Conservation (phyloP, 2,329 filamentous ascomycete species). For the Claviceps sorghi region DNA sequence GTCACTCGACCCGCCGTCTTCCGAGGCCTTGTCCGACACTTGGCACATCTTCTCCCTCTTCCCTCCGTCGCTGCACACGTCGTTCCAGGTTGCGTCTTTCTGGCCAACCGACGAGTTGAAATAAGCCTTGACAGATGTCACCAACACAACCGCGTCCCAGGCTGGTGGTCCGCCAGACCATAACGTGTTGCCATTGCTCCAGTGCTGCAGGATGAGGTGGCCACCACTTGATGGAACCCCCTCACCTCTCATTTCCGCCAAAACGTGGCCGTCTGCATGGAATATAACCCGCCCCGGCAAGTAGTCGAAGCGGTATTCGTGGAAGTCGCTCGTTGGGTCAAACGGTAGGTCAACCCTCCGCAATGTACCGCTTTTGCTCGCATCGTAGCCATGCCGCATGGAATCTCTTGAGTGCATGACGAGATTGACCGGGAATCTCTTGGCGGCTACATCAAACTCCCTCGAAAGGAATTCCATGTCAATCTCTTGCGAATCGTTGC, state of each 20-base stretch:
- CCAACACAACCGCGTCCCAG: constrained; percentile 44
- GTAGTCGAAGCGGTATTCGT: constrained; percentile 74
- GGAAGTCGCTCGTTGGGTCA: constrained; percentile 48
- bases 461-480: constrained; percentile 66
- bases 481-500: constrained; percentile 66
- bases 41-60: constrained; percentile 10
- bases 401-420: constrained; percentile 58
- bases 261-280: constrained; percentile 47
- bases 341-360: constrained; percentile 46
- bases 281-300: constrained; percentile 47
- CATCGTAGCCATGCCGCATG: constrained; percentile 44
- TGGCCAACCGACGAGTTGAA: constrained; percentile 51
- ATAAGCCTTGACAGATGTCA: constrained; percentile 63
- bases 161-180: constrained; percentile 61
- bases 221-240: constrained; percentile 47
- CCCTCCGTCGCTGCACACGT: constrained; percentile 1
- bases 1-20: constrained; percentile 12
- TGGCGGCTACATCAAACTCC: constrained; percentile 38
- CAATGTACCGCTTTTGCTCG: constrained; percentile 44
- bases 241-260: constrained; percentile 41
- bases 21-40: constrained; percentile 10
- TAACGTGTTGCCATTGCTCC: constrained; percentile 58
- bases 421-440: constrained; percentile 50
- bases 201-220: constrained; percentile 56
- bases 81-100: constrained; percentile 1